Evolutionary conservation across 2,329 filamentous ascomycete species (phyloP), one percentile per base, ranked within the genome.

Genomic region (Exophiala oligosperma): DNA sequence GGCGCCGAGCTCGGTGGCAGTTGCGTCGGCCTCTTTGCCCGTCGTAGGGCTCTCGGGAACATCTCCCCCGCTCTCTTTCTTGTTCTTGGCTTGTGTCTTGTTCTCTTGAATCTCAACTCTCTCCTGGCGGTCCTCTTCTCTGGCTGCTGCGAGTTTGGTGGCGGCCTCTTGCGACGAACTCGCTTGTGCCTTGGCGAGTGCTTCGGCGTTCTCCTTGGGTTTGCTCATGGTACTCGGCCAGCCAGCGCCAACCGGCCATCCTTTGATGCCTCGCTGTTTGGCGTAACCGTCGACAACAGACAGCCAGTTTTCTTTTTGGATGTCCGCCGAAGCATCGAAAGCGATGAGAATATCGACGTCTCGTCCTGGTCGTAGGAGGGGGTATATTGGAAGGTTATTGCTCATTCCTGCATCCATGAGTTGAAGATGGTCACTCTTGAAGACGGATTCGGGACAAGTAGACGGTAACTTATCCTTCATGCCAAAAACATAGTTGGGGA

Each of bases 341-440:
- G 92, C 91, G 47, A 99, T 84, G 47, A 97, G 79, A 44, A 99
- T 82, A 67, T 99, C 94, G 4, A 99, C 88, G 56, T 96, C 84
- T 37, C 94, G 84, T 2, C 92, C 93, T 0, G 91, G 91, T 9
- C 94, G 86, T 17, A 99, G 85, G 2, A 97, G 82, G 0, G 94
- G 94, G 71, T 99, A 99, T 43, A 97, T 92, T 1, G 94, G 94
- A 7, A 99, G 80, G 69, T 99, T 99, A 72, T 99, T 97, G 64
- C 90, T 95, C 94, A 99, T 99, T 51, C 94, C 94, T 1, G 94
- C 92, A 72, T 99, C 94, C 92, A 97, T 97, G 14, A 93, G 81
- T 64, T 90, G 87, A 17, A 93, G 80, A 71, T 96, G 88, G 46
- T 87, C 80, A 12, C 81, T 81, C 17, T 84, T 79, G 67, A 90